Evolutionary conservation across 148 eudicot species (phyloP), one percentile per base, ranked within the genome.

Genomic region (Fagopyrum esculentum): DNA sequence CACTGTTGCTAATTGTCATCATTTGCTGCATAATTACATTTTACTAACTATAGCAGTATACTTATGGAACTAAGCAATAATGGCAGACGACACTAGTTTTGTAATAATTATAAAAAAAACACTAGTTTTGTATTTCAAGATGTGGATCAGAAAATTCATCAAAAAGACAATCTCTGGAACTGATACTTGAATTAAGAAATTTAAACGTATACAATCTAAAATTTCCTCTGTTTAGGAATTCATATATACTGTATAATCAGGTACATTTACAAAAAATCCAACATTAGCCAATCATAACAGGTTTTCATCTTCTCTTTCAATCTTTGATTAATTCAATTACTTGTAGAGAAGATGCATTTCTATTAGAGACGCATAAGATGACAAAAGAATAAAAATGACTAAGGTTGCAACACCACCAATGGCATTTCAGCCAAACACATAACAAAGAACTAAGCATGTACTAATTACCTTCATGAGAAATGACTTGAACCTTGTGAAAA

Each of bases 401-500:
- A 15, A 13, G 72, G 46, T 0, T 45, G 44, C 49, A 69, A 40
- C 29, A 51, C 44, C 46, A 73, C 64, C 61, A 59, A 59, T 59
- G 66, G 8, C 30, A 59, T 16, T 6, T 8, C 66, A 59, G 66
- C 35, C 9, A 29, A 54, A 70, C 16, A 26, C 10, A 26, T 57
- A 55, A 11, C 43, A 45, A 74, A 11, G 12, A 46, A 19, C 50
- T 35, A 4, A 72, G 49, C 4, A 71, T 29, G 66, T 5, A 40
- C 1, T 56, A 49, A 0, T 57, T 85, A 90, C 99, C 99, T 89
- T 86, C 40, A 84, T 83, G 74, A 96, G 93, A 83, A 92, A 96
- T 77, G 89, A 82, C 81, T 96, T 96, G 86, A 96, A 96, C 85
- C 86, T 87, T 12, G 82, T 73, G 68, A 90, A 96, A 59, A 84